Percentiles rank a stretch among this genome's conserved stretches.
These are phyloP conservation scores for Microcos paniculata DNA, from an alignment of 345 rosid genomes.

Conservation along the genomic window DNA sequence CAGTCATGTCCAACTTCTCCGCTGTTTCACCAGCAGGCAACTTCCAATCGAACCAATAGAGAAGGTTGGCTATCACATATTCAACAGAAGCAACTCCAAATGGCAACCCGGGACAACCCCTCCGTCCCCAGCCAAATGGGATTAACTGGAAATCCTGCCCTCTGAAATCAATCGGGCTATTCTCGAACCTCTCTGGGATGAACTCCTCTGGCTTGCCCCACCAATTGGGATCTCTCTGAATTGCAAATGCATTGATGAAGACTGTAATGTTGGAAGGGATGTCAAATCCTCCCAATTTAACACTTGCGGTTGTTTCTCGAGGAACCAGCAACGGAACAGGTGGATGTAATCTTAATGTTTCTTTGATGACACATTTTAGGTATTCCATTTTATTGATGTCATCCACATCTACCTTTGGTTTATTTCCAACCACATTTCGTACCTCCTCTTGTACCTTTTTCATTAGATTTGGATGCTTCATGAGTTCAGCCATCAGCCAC, in stretches of 20 bases:
- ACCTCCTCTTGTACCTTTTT: too few species aligned
- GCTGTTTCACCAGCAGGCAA: background rate
- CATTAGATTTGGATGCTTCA: too few species aligned
- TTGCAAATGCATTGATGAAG: background rate
- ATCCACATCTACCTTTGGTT: too few species aligned
- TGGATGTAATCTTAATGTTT: slow-evolving; percentile 12
- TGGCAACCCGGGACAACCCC: slow-evolving; percentile 5
- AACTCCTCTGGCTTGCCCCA: slow-evolving; percentile 7
- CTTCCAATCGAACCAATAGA: slow-evolving; percentile 18
- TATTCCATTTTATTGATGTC: background rate
- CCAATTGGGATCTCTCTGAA: slow-evolving; percentile 15
- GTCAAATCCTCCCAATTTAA: slow-evolving; percentile 9
- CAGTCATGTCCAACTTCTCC: background rate
- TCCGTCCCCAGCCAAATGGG: slow-evolving; percentile 2
- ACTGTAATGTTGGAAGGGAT: slow-evolving; percentile 4
- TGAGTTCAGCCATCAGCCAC: too few species aligned
- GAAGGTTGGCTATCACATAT: background rate
- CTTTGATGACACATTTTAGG: slow-evolving; percentile 7
- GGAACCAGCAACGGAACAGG: background rate
- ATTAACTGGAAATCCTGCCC: slow-evolving; percentile 6
- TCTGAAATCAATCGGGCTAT: background rate
- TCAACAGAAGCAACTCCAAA: background rate
- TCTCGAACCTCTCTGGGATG: slow-evolving; percentile 5
- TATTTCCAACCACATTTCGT: too few species aligned
- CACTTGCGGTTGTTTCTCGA: background rate